These are phyloP conservation scores for Elaeis guineensis DNA, from an alignment of 176 grass and related monocot genomes.

Conservation along the genomic window DNA sequence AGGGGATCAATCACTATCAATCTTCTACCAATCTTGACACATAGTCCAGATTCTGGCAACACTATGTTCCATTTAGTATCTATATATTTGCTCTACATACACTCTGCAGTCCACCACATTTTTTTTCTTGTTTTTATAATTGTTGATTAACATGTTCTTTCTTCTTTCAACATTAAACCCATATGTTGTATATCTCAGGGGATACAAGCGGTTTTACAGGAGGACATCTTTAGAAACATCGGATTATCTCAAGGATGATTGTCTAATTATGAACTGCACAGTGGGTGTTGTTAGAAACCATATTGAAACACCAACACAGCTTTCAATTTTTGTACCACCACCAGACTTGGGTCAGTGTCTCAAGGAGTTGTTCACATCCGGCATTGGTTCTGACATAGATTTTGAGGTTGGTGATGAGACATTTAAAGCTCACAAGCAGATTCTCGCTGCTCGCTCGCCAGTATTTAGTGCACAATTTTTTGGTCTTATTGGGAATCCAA, in stretches of 20 bases:
- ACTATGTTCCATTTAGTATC: no score
- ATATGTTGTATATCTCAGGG: no score
- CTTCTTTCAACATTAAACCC: no score
- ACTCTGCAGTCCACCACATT: no score
- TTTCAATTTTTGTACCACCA: constrained; percentile 4
- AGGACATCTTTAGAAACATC: constrained; percentile 2
- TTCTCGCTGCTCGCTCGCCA: constrained; percentile 10
- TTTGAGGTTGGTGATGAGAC: constrained; percentile 8
- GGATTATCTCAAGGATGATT: constrained; percentile 14
- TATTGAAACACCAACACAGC: neutral
- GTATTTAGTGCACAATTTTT: constrained; percentile 26
- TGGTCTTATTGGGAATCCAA: constrained; percentile 4
- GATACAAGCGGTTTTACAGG: no score
- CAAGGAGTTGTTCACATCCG: neutral
- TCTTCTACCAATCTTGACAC: no score
- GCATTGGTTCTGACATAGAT: neutral
- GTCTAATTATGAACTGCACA: constrained; percentile 1
- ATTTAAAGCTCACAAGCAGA: constrained; percentile 7
- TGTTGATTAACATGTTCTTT: no score
- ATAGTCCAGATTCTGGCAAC: no score
- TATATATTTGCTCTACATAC: no score
- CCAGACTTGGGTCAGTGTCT: neutral
- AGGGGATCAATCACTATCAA: no score
- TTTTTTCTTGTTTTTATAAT: no score
- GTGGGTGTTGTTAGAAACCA: constrained; percentile 13